Percentiles rank a stretch among this genome's conserved stretches.
Conservation (phyloP, 2,329 filamentous ascomycete species). For the Aspergillus ochraceoroseus region DNA sequence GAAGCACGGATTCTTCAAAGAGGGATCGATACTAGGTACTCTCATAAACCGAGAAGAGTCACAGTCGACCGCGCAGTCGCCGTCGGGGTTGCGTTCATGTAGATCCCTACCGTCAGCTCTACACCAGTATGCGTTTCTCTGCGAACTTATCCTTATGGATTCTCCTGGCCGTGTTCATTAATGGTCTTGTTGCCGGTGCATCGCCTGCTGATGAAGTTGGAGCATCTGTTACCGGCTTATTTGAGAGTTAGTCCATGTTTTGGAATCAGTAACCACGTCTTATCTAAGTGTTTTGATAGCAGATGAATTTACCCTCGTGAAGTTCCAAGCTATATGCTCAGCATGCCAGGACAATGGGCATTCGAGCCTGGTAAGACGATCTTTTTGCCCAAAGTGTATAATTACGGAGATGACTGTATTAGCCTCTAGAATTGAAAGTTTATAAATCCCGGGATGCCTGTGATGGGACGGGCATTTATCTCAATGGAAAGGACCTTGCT, state of each 20-base stretch:
- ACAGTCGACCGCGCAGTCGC: neutral
- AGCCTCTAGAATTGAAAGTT: constrained; percentile 8
- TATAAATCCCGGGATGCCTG: constrained; percentile 2
- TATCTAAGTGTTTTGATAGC: constrained; percentile 21
- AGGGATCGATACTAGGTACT: neutral
- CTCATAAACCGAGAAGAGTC: neutral
- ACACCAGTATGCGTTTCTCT: constrained; percentile 17
- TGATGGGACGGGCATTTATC: constrained; percentile 3
- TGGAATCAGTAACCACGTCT: neutral
- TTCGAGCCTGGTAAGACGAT: constrained; percentile 6
- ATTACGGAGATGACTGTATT: neutral
- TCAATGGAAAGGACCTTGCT: constrained; percentile 6
- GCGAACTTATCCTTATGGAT: constrained; percentile 9
- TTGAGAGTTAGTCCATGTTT: constrained; percentile 18
- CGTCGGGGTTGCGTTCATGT: constrained; percentile 10
- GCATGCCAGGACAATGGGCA: constrained; percentile 16
- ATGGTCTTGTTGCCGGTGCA: neutral
- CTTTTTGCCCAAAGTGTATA: neutral
- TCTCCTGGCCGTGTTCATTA: neutral
- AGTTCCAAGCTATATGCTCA: constrained; percentile 23
- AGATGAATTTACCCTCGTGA: constrained; percentile 19
- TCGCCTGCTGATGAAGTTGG: neutral
- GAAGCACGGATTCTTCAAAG: neutral
- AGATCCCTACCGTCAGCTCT: too few relatives aligned
- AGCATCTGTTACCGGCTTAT: neutral